phyloP scores from a whole-genome alignment of 2,329 filamentous ascomycete genomes.

The Didymella pinodella region DNA sequence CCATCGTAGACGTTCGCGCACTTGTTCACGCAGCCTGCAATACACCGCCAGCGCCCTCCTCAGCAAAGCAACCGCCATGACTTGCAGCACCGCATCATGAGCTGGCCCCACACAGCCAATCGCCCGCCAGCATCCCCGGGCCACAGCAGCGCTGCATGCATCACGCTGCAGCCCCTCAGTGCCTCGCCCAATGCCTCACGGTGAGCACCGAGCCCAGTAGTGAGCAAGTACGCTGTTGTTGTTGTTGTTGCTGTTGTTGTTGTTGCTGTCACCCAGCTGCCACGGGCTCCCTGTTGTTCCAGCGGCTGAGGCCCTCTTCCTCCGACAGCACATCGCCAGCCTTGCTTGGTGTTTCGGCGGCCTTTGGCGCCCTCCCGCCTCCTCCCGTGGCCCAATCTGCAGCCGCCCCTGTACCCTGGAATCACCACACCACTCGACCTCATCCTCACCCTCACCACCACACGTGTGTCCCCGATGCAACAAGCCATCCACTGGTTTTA shows the following conservation, averaged over 20 bases:
- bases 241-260: too few relatives aligned
- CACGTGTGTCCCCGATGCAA: too few relatives aligned
- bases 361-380: slow-evolving; percentile 6
- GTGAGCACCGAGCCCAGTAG: neutral
- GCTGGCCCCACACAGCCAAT: slow-evolving; percentile 22
- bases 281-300: slow-evolving; percentile 3
- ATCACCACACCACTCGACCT: slow-evolving; percentile 10
- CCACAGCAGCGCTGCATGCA: slow-evolving; percentile 15
- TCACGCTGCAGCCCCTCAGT: slow-evolving; percentile 19
- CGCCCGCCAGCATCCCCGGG: slow-evolving; percentile 9
- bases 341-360: slow-evolving; percentile 7
- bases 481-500: too few relatives aligned
- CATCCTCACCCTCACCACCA: too few relatives aligned
- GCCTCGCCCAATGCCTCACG: slow-evolving; percentile 26
- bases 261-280: neutral
- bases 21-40: slow-evolving; percentile 9
- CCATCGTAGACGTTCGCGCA: neutral
- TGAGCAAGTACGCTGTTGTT: neutral
- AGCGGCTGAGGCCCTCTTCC: slow-evolving; percentile 1
- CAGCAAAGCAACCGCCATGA: slow-evolving; percentile 2
- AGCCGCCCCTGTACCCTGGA: neutral
- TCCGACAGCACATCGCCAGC: neutral
- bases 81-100: slow-evolving; percentile 23
- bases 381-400: slow-evolving; percentile 25
- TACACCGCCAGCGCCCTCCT: slow-evolving; percentile 5